These are phyloP conservation scores for Xerocomellus amylosporus DNA, from an alignment of 768 basidiomycete genomes.

Conservation along the genomic window DNA sequence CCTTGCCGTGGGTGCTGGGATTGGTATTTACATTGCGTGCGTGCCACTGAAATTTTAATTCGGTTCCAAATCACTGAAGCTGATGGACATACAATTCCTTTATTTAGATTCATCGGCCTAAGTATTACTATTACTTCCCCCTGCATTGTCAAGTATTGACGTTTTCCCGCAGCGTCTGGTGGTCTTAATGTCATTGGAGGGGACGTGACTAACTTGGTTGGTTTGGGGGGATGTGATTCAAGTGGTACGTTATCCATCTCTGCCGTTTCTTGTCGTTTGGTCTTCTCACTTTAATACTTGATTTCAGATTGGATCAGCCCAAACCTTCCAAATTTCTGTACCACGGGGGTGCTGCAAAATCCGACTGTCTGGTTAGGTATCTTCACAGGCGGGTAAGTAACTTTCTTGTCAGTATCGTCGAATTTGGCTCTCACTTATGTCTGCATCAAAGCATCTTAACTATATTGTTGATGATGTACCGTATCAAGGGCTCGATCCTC, in stretches of 20 bases:
- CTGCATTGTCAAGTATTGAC: background rate
- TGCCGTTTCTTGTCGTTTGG: conserved; percentile 1
- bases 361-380: conserved; percentile 90
- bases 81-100: conserved; percentile 15
- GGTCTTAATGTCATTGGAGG: conserved; percentile 80
- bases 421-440: conserved; percentile 4
- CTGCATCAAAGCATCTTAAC: conserved; percentile 57
- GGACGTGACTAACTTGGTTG: conserved; percentile 63
- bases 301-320: conserved; percentile 41
- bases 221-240: conserved; percentile 70
- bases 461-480: conserved; percentile 78
- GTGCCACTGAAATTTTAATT: conserved; percentile 26
- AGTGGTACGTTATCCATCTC: conserved; percentile 34
- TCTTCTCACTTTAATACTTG: conserved; percentile 5
- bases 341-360: conserved; percentile 57
- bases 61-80: background rate
- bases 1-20: conserved; percentile 81
- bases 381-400: conserved; percentile 70
- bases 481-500: conserved; percentile 78
- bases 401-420: background rate
- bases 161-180: conserved; percentile 43
- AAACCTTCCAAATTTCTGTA: conserved; percentile 59
- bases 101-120: conserved; percentile 66
- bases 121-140: conserved; percentile 38
- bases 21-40: conserved; percentile 84